Evolutionary conservation across 148 eudicot genomes (phyloP).

Genomic region (Chenopodium album): DNA sequence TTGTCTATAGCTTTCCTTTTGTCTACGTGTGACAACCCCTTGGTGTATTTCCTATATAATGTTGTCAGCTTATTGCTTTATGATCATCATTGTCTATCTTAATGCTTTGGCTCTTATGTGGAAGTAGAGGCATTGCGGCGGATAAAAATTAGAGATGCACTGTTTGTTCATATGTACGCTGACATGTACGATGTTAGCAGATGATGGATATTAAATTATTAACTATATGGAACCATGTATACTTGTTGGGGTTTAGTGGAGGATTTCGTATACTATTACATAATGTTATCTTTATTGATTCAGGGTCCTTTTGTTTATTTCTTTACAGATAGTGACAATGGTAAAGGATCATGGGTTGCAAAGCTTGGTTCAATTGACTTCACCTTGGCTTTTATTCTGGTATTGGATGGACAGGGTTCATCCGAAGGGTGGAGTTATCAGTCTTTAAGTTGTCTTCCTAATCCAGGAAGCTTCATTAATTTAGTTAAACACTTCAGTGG

Average conservation of each 20-base stretch:
- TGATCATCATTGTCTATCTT: background rate
- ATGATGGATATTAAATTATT: background rate
- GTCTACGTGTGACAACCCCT: no score
- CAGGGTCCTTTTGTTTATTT: background rate
- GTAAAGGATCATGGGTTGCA: conserved; percentile 64
- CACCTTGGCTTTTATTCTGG: conserved; percentile 63
- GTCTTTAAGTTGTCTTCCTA: conserved; percentile 44
- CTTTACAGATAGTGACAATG: conserved; percentile 49
- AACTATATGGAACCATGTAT: background rate
- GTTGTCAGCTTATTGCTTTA: background rate
- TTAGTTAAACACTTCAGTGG: conserved; percentile 62
- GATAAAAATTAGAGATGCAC: background rate
- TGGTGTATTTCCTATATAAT: no score
- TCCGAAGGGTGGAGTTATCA: conserved; percentile 38
- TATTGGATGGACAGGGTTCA: conserved; percentile 44
- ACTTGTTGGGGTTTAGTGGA: background rate
- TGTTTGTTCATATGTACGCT: background rate
- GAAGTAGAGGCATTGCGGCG: background rate
- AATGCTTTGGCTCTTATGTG: background rate
- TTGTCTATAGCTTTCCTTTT: no score
- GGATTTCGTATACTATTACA: background rate
- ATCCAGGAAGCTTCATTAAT: conserved; percentile 48
- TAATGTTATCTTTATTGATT: conserved; percentile 3
- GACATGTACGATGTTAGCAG: background rate
- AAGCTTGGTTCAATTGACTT: conserved; percentile 81